Conservation (phyloP, 1,284 basidiomycete genomes). For the Rhodotorula mucilaginosa region DNA sequence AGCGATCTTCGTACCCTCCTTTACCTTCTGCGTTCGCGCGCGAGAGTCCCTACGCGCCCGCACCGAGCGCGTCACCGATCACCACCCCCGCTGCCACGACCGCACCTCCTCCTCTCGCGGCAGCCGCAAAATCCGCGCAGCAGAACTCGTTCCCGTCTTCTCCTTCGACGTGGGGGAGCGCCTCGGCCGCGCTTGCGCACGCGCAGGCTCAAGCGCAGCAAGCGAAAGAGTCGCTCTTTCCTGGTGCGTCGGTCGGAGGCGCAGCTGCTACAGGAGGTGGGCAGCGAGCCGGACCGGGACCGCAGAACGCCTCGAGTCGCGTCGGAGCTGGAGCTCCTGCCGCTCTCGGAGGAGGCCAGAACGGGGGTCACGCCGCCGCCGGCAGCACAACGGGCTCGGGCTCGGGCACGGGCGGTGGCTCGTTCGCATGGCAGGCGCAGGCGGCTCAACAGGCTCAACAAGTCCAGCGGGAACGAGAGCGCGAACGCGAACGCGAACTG, state of each 20-base stretch:
- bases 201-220: constrained; percentile 3
- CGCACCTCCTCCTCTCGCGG: neutral
- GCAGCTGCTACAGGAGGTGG: neutral
- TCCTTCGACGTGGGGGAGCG: constrained; percentile 6
- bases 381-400: neutral
- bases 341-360: neutral
- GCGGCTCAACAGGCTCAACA: constrained; percentile 9
- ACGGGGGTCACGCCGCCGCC: neutral
- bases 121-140: constrained; percentile 2
- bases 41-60: constrained; percentile 34
- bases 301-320: neutral
- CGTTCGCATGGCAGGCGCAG: constrained; percentile 8
- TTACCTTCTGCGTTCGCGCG: constrained; percentile 38
- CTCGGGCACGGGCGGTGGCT: neutral
- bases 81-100: neutral
- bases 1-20: constrained; percentile 31
- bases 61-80: neutral
- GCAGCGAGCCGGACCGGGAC: neutral
- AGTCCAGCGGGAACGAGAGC: constrained; percentile 1
- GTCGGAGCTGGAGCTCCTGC: no score
- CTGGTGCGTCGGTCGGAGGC: neutral
- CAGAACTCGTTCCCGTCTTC: constrained; percentile 1
- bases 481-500: neutral
- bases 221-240: neutral
- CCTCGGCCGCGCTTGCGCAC: neutral